Evolutionary conservation across 805 yeast genomes (phyloP), one percentile per base, ranked within the genome.

Genomic region (Candida morakotiae): DNA sequence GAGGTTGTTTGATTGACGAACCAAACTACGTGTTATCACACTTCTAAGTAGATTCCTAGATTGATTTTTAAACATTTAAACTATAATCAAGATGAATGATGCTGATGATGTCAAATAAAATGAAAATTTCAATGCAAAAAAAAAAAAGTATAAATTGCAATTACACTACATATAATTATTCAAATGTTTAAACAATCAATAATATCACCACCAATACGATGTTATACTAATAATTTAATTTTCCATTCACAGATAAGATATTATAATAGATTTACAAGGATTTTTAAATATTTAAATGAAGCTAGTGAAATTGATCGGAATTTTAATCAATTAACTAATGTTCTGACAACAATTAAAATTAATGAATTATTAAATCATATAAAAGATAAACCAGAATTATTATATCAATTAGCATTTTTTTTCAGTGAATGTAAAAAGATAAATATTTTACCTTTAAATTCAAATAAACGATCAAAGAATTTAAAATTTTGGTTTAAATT

Each of bases 381-480:
- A 9, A 40, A 40, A 3, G 41, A 32, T 18, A 48, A 51, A 13
- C 56, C 60, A 2, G 69, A 66, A 38, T 45, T 66, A 13, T 47
- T 60, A 26, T 51, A 47, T 33, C 43, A 61, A 10, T 44, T 67
- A 17, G 48, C 60, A 31, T 41, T 52, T 10, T 64, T 66, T 45
- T 63, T 62, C 36, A 34, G 38, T 10, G 63, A 64, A 40, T 58
- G 68, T 33, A 38, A 42, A 13, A 48, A 48, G 33, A 34, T 60
- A 5, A 67, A 63, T 5, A 56, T 64, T 16, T 41, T 45, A 5
- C 53, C 45, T 5, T 34, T 35, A 9, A 29, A 42, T n/a, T 35
- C 46, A 14, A 44, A 52, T 27, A 16, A 10, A 7, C 5, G 31
- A n/a, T 19, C 21, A 10, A 24, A 19, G 17, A 6, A 7, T 8